These are phyloP conservation scores for Phytophthora chlamydospora DNA, from an alignment of 352 stramenopile species.

Conservation along the genomic window DNA sequence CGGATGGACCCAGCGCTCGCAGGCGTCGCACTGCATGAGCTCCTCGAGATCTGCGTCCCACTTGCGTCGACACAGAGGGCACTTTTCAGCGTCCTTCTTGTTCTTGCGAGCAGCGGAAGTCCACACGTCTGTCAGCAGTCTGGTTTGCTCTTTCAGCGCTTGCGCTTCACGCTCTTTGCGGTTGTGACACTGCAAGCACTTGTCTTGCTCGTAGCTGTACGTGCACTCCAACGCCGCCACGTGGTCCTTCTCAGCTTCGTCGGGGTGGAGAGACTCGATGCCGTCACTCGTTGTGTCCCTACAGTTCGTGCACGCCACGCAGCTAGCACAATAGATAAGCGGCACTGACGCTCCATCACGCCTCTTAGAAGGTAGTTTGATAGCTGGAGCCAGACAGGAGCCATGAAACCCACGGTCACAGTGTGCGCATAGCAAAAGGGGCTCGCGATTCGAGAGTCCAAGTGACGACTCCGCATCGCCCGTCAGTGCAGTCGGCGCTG, in stretches of 20 bases:
- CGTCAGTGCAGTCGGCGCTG: constrained; percentile 6
- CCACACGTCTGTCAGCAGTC: constrained; percentile 69
- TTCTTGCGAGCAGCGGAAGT: constrained; percentile 48
- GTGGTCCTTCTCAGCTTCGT: constrained; percentile 35
- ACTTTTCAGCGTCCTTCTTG: constrained; percentile 75
- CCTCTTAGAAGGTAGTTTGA: constrained; percentile 27
- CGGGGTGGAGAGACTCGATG: constrained; percentile 13
- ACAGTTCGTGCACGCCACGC: constrained; percentile 69
- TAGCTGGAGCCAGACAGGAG: constrained; percentile 51
- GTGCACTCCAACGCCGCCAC: constrained; percentile 37
- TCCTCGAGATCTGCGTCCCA: constrained; percentile 80
- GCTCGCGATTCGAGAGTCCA: constrained; percentile 21
- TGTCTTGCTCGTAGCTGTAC: constrained; percentile 67
- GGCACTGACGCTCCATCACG: constrained; percentile 16
- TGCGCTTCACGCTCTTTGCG: constrained; percentile 57
- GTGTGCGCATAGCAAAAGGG: constrained; percentile 45
- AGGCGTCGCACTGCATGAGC: constrained; percentile 89
- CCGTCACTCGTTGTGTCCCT: constrained; percentile 19
- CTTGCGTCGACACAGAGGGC: constrained; percentile 73
- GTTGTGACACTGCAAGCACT: constrained; percentile 69
- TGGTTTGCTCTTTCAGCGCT: constrained; percentile 54
- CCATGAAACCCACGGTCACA: constrained; percentile 68
- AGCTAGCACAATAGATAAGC: constrained; percentile 69
- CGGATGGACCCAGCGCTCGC: constrained; percentile 86
- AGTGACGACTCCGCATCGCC: background rate